A percentile compares a stretch with the other conserved stretches of the same genome.
phyloP scores from a whole-genome alignment of 768 basidiomycete species.

The Agrocybe chaxingu region DNA sequence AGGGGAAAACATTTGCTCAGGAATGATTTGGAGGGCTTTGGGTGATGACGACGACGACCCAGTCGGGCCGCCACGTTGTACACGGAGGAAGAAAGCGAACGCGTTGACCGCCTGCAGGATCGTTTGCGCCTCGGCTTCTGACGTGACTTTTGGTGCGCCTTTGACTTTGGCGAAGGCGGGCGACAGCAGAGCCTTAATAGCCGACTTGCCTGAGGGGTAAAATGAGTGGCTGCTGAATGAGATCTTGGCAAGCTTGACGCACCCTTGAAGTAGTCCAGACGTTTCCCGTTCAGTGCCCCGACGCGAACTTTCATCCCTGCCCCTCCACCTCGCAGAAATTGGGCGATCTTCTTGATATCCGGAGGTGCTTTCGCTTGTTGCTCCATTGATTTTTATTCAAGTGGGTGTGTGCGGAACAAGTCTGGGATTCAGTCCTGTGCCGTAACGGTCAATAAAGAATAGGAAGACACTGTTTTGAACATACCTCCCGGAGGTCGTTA shows the following conservation, averaged over 20 bases:
- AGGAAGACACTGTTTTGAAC: background rate
- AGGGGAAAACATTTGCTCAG: slow-evolving; percentile 73
- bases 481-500: background rate
- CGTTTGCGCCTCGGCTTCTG: slow-evolving; percentile 70
- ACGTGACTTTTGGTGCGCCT: slow-evolving; percentile 68
- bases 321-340: slow-evolving; percentile 83
- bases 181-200: slow-evolving; percentile 86
- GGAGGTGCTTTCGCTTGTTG: slow-evolving; percentile 79
- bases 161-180: slow-evolving; percentile 91
- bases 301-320: slow-evolving; percentile 86
- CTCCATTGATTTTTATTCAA: slow-evolving; percentile 38
- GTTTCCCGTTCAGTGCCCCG: slow-evolving; percentile 91
- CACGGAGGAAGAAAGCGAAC: slow-evolving; percentile 89
- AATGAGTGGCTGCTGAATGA: background rate
- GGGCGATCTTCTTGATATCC: slow-evolving; percentile 77
- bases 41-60: slow-evolving; percentile 71
- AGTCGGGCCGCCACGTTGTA: slow-evolving; percentile 70
- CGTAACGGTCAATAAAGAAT: too few species aligned
- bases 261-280: slow-evolving; percentile 99
- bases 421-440: background rate
- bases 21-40: slow-evolving; percentile 76
- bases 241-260: slow-evolving; percentile 13
- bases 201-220: slow-evolving; percentile 72
- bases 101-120: slow-evolving; percentile 72
- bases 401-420: background rate